Evolutionary conservation across 108 stramenopile species (phyloP).

Genomic region (Stephanodiscus triporus): DNA sequence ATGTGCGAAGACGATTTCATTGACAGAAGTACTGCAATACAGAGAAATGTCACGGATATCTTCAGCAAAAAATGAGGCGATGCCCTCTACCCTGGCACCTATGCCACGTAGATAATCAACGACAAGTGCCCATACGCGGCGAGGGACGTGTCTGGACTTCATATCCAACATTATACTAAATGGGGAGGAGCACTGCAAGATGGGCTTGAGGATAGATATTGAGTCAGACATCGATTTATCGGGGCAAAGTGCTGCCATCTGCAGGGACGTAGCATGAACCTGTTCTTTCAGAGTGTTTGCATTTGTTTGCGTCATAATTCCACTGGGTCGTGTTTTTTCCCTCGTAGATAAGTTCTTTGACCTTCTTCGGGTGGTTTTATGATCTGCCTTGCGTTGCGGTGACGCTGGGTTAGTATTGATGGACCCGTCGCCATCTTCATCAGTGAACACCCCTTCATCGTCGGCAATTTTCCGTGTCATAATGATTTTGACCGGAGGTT

Average conservation of each 20-base stretch:
- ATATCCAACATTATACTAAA: slow-evolving; percentile 80
- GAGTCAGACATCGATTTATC: slow-evolving; percentile 65
- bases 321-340: slow-evolving; percentile 6
- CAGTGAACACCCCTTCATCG: slow-evolving; percentile 34
- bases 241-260: slow-evolving; percentile 40
- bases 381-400: slow-evolving; percentile 20
- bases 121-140: slow-evolving; percentile 71
- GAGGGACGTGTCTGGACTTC: slow-evolving; percentile 84
- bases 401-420: slow-evolving; percentile 17
- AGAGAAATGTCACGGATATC: slow-evolving; percentile 77
- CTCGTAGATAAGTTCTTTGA: not conserved
- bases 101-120: slow-evolving; percentile 64
- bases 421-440: slow-evolving; percentile 14
- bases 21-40: slow-evolving; percentile 52
- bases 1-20: slow-evolving; percentile 81
- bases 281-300: not conserved
- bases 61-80: slow-evolving; percentile 73
- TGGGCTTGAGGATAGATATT: slow-evolving; percentile 54
- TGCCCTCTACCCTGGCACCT: slow-evolving; percentile 76
- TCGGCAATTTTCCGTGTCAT: slow-evolving; percentile 43
- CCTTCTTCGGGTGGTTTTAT: not conserved
- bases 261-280: slow-evolving; percentile 33
- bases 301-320: slow-evolving; percentile 14
- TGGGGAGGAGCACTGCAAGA: slow-evolving; percentile 60
- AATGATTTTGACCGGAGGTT: slow-evolving; percentile 41